Base-by-base conservation (phyloP, 176 grass and related monocot genomes). In the Zoysia pacifica region DNA sequence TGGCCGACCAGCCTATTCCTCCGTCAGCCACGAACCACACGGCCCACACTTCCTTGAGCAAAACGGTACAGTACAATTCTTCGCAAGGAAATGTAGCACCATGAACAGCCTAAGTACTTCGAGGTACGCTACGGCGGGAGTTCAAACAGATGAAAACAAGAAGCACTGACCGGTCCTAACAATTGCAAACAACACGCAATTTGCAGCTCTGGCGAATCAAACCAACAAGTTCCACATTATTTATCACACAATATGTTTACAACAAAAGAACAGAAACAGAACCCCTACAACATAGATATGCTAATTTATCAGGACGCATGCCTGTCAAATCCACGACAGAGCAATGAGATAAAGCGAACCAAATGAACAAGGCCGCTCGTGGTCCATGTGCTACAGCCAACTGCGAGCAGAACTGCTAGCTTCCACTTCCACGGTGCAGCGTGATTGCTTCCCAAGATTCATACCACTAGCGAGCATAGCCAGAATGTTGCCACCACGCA, bases 401-500 rank as follows among this genome's bases (percentile, higher is more conserved):
- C 74, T 79, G 51, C 9, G 50, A n/a, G 19, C 2, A 44, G 62
- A 73, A 3, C 16, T 60, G 38, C 40, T 48, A 55, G 18, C 71
- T 62, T 64, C 77, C 0, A 35, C 45, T 19, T 47, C n/a, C n/a
- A n/a, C n/a, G n/a, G n/a, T 42, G 49, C 12, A 62, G 40, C 53
- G 10, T 6, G 78, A 62, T 39, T 54, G 48, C 18, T 69, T 60
- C 12, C 20, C 60, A 37, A 65, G 11, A 44, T 53, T 67, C 54
- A 64, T 42, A 19, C 78, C 74, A 37, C 51, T 78, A 69, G 60
- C 61, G 48, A 91, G 48, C 77, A 91, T 73, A 56, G 73, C 67
- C 11, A 87, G 28, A 20, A 87, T 69, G 28, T 70, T 84, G 43
- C 89, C 89, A 40, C 89, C 89, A 74, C 87, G 81, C 52, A 91